Evolutionary conservation across 805 yeast genomes (phyloP).

Genomic region (Pichia scutulata): DNA sequence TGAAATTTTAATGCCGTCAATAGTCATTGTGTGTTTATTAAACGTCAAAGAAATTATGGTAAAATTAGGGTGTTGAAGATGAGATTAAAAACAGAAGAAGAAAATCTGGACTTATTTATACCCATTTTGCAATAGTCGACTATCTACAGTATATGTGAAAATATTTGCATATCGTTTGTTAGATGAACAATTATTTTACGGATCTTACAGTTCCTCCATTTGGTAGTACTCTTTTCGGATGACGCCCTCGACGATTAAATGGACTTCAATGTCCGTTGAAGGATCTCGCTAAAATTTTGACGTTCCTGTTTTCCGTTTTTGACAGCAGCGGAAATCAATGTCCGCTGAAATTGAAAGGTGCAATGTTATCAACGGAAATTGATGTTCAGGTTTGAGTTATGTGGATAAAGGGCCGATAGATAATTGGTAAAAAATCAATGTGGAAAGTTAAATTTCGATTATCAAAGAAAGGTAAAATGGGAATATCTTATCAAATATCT

Average conservation of each 20-base stretch:
- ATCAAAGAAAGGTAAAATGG: too few relatives aligned
- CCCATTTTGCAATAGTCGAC: too few relatives aligned
- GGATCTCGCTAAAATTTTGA: background rate
- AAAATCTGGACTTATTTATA: too few relatives aligned
- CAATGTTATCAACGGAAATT: background rate
- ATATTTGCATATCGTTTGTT: too few relatives aligned
- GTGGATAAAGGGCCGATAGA: too few relatives aligned
- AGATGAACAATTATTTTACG: too few relatives aligned
- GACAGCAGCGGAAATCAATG: background rate
- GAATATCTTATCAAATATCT: too few relatives aligned
- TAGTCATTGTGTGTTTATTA: background rate
- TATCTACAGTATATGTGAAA: too few relatives aligned
- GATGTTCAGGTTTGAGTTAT: background rate
- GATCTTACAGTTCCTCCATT: background rate
- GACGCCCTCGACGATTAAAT: background rate
- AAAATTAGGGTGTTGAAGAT: too few relatives aligned
- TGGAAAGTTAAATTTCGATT: too few relatives aligned
- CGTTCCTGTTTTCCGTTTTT: background rate
- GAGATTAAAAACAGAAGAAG: too few relatives aligned
- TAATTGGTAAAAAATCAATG: background rate
- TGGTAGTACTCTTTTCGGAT: background rate
- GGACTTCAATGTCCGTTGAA: background rate
- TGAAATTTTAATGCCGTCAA: slow-evolving; percentile 1
- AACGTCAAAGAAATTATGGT: background rate
- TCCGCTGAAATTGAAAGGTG: too few relatives aligned